A percentile compares a stretch with the other conserved stretches of the same genome.
Conservation (phyloP, 768 basidiomycete genomes). For the Pholiota conissans region DNA sequence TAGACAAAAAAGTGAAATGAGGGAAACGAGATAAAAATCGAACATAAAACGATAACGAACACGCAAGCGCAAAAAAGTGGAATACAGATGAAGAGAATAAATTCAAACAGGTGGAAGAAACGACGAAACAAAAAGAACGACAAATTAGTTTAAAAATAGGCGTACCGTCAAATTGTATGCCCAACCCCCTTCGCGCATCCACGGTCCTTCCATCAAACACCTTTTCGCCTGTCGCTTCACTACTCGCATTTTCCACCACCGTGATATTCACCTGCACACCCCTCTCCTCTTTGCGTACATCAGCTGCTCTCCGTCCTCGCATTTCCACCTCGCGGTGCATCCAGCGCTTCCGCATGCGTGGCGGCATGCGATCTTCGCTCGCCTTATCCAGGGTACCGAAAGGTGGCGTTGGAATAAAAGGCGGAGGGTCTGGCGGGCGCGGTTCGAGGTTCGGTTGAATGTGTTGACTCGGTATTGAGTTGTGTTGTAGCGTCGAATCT, state of each 20-base stretch:
- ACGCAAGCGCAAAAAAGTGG: too few species aligned
- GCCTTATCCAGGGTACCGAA: background rate
- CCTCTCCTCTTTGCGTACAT: too few species aligned
- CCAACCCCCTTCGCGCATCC: slow-evolving; percentile 4
- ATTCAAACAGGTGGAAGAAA: too few species aligned
- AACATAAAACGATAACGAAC: too few species aligned
- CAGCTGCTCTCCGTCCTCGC: too few species aligned
- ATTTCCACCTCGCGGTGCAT: slow-evolving; percentile 31
- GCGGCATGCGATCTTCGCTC: slow-evolving; percentile 49
- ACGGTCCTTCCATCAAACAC: background rate
- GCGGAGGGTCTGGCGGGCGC: slow-evolving; percentile 17
- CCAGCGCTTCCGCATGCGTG: slow-evolving; percentile 62
- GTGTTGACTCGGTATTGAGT: background rate
- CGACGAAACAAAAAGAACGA: background rate
- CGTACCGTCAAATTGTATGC: slow-evolving; percentile 14
- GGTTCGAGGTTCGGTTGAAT: slow-evolving; percentile 9
- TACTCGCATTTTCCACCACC: too few species aligned
- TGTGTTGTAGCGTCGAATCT: background rate
- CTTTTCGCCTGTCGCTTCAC: too few species aligned
- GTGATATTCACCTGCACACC: background rate
- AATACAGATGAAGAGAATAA: too few species aligned
- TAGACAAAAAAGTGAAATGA: too few species aligned
- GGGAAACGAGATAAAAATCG: too few species aligned
- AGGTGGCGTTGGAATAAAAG: too few species aligned
- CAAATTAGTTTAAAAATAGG: background rate